A percentile compares a stretch with the other conserved stretches of the same genome.
Conservation (phyloP, 192 early-diverging fungal genomes). For the Linnemannia elongata region DNA sequence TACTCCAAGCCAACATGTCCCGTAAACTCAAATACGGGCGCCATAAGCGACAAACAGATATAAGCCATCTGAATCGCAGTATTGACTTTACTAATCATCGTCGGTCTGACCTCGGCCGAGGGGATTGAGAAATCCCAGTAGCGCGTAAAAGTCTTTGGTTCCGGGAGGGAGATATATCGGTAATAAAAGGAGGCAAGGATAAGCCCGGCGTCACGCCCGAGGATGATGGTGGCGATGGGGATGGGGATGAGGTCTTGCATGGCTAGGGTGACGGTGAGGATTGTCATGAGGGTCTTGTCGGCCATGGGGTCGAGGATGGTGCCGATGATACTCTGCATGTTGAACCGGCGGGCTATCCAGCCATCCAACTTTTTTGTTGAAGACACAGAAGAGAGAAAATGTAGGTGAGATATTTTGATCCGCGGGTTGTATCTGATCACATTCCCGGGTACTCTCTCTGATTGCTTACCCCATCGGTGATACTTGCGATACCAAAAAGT, state of each 20-base stretch:
- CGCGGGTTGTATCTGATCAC: background rate
- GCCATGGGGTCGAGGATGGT: conserved; percentile 94
- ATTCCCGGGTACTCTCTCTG: too few relatives aligned
- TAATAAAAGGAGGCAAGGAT: conserved; percentile 84
- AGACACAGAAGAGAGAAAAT: background rate
- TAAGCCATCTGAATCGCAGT: conserved; percentile 89
- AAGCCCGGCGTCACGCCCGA: conserved; percentile 88
- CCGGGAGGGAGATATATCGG: conserved; percentile 88
- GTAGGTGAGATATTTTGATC: background rate
- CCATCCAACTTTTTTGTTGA: conserved; percentile 76
- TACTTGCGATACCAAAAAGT: conserved; percentile 83
- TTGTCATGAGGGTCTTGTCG: conserved; percentile 95
- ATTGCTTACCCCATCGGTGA: conserved; percentile 82
- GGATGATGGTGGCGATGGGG: conserved; percentile 83
- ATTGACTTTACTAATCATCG: conserved; percentile 90
- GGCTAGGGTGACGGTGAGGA: conserved; percentile 83
- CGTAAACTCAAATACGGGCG: conserved; percentile 79
- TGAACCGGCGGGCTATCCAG: conserved; percentile 88
- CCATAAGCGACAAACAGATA: conserved; percentile 81
- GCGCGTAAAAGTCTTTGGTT: conserved; percentile 84
- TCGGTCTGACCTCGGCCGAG: conserved; percentile 92
- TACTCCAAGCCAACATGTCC: conserved; percentile 71
- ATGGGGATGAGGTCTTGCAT: conserved; percentile 80
- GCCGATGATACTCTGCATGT: conserved; percentile 88
- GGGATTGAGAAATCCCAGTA: conserved; percentile 94